A percentile compares a stretch with the other conserved stretches of the same genome.
Evolutionary conservation across 805 yeast species (phyloP).

Genomic region (Metschnikowia sp.): DNA sequence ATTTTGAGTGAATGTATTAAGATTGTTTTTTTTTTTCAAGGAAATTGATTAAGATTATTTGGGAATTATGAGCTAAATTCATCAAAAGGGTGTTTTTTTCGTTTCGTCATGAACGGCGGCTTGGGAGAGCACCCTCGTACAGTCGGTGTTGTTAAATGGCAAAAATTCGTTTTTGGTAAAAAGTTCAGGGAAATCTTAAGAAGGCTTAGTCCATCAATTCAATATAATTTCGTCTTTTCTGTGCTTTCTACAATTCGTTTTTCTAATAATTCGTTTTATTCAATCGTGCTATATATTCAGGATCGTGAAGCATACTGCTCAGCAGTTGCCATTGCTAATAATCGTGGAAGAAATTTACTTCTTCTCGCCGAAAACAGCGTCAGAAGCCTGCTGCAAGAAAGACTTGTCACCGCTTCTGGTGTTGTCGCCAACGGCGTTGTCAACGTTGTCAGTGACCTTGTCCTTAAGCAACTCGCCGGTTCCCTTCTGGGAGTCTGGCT

Average conservation of each 20-base stretch:
- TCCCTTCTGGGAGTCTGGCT: conserved; percentile 42
- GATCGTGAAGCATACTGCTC: neutral
- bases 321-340: neutral
- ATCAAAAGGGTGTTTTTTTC: too few relatives aligned
- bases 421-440: conserved; percentile 36
- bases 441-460: conserved; percentile 34
- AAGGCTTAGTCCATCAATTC: too few relatives aligned
- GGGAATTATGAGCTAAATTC: too few relatives aligned
- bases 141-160: too few relatives aligned
- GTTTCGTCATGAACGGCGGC: too few relatives aligned
- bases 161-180: too few relatives aligned
- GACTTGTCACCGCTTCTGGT: conserved; percentile 36
- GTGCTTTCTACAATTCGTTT: neutral
- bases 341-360: conserved; percentile 11
- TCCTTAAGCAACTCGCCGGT: conserved; percentile 36
- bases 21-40: conserved; percentile 1
- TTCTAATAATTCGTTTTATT: neutral
- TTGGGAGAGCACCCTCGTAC: too few relatives aligned
- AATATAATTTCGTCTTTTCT: neutral
- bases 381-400: conserved; percentile 42
- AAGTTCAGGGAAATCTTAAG: too few relatives aligned
- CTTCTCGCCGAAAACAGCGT: conserved; percentile 41
- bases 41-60: too few relatives aligned
- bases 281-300: neutral
- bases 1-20: conserved; percentile 54